Conservation (phyloP, 345 rosid species). For the Ceriops decandra region DNA sequence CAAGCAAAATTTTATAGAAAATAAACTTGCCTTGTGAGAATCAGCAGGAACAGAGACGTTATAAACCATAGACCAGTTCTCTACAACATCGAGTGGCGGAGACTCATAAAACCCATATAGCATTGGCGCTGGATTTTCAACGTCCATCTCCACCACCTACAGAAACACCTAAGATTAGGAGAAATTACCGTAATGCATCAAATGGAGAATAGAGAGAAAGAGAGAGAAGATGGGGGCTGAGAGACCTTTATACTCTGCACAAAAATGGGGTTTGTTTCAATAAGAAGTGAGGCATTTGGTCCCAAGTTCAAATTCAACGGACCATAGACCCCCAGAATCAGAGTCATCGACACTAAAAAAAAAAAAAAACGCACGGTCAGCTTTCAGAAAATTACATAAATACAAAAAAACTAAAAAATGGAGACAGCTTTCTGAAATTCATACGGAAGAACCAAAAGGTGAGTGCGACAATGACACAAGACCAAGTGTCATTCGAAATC, state of each 20-base stretch:
- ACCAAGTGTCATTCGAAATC: conserved; percentile 71
- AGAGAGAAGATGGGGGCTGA: not conserved
- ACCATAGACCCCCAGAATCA: conserved; percentile 86
- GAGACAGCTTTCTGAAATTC: conserved; percentile 16
- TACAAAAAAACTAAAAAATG: not conserved
- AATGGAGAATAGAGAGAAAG: not conserved
- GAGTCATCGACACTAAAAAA: conserved; percentile 74
- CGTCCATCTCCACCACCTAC: conserved; percentile 68
- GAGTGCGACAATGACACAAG: conserved; percentile 75
- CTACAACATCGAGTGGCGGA: conserved; percentile 61
- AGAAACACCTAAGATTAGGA: conserved; percentile 6
- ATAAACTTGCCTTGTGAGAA: conserved; percentile 66
- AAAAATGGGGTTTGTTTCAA: conserved; percentile 67
- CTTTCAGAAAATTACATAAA: not conserved
- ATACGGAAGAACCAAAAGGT: conserved; percentile 90
- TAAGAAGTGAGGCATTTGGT: conserved; percentile 62
- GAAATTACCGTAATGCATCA: conserved; percentile 1
- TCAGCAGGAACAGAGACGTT: conserved; percentile 54
- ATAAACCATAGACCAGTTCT: conserved; percentile 52
- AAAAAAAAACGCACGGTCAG: not conserved
- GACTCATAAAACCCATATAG: conserved; percentile 62
- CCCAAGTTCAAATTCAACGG: conserved; percentile 56
- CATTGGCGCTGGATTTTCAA: conserved; percentile 41
- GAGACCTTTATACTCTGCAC: conserved; percentile 76
- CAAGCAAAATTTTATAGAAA: not conserved